Evolutionary conservation across 2,329 filamentous ascomycete species (phyloP), one percentile per base, ranked within the genome.

Genomic region (Paraphoma sp.): DNA sequence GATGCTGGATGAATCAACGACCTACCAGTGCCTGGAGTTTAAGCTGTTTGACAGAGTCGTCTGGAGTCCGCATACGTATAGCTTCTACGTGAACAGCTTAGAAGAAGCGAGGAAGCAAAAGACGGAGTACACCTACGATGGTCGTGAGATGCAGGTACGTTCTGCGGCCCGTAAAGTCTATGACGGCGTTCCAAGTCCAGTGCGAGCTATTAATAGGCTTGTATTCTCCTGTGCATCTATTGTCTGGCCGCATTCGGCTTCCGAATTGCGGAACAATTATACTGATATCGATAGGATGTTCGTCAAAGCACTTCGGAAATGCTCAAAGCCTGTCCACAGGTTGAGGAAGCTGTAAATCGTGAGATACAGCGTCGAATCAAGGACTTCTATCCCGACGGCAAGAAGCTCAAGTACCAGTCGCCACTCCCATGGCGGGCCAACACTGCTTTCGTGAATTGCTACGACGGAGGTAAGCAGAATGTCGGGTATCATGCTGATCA

Each of bases 401-500:
- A 86, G 73, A 96, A 94, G 74, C 84, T 97, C 29, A 88, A 84
- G 64, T 88, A 91, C 65, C 93, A 97, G 70, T 90, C 89, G 0
- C 84, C 91, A 0, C 76, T 84, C 0, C 78, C 83, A 0, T 98
- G 94, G 93, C 80, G 81, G 8, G 91, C 94, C 9, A 98, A 98
- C 71, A 92, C 92, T 0, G 92, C 93, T 0, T 94, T 97, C 70
- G 93, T 96, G 14, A 99, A 99, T 75, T 96, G 92, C 79, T 99
- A 99, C 75, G 82, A 89, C 66, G 93, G 93, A 0, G 89, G 87
- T 0, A 82, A 87, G 10, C 87, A 98, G 78, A 92, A 84, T 58
- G 93, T 98, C 0, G 95, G 95, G 31, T 98, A 92, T 78, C 95
- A 99, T 76, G 88, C 90, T 36, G 95, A 99, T 72, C 91, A 97